These are phyloP conservation scores for Rhizopogon sp. DNA, from an alignment of 768 basidiomycete genomes.

Conservation along the genomic window DNA sequence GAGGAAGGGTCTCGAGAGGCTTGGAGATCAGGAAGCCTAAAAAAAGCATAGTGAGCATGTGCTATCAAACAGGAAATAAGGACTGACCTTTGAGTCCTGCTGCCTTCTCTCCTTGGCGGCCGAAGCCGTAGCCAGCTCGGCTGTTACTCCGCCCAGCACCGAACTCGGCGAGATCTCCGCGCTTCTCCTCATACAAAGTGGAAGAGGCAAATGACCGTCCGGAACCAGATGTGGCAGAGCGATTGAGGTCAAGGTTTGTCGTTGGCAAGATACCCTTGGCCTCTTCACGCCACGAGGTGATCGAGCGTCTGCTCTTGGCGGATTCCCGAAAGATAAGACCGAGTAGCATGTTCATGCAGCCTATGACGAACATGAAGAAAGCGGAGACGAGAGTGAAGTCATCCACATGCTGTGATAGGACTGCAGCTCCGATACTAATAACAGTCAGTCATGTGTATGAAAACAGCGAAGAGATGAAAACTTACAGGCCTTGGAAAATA, in stretches of 20 bases:
- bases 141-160: conserved; percentile 14
- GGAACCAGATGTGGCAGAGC: conserved; percentile 18
- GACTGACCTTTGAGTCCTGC: conserved; percentile 53
- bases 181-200: conserved; percentile 26
- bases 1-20: conserved; percentile 57
- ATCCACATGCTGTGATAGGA: conserved; percentile 77
- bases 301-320: conserved; percentile 56
- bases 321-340: conserved; percentile 68
- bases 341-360: conserved; percentile 82
- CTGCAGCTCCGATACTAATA: conserved; percentile 58
- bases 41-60: conserved; percentile 3
- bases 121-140: conserved; percentile 69
- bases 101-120: conserved; percentile 71
- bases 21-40: conserved; percentile 54
- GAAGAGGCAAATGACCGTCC: conserved; percentile 21
- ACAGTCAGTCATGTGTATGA: conserved; percentile 3
- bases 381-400: conserved; percentile 87
- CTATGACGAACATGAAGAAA: conserved; percentile 88
- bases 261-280: conserved; percentile 48
- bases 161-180: conserved; percentile 15
- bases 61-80: no score
- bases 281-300: conserved; percentile 59
- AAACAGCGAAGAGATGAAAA: conserved; percentile 10
- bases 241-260: conserved; percentile 25
- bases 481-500: conserved; percentile 80